A percentile compares a stretch with the other conserved stretches of the same genome.
Conservation (phyloP, 2,329 filamentous ascomycete species). For the Curvularia sp. region DNA sequence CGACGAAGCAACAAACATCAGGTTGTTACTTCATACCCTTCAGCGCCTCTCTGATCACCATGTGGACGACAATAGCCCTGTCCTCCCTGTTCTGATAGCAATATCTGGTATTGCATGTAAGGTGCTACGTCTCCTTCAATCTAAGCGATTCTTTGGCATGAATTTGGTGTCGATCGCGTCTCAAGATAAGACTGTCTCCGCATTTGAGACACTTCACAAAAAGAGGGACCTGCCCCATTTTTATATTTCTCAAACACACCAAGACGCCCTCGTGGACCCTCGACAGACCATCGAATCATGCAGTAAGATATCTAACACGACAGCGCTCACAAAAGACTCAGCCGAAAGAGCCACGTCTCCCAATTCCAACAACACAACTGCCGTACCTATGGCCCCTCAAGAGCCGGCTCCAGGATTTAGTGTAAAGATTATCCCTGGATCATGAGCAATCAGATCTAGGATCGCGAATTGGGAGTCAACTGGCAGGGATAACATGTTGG, state of each 20-base stretch:
- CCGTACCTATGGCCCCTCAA: no score
- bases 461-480: background rate
- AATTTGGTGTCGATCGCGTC: background rate
- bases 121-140: constrained; percentile 2
- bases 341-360: background rate
- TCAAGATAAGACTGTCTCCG: background rate
- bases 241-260: background rate
- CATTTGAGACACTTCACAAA: constrained; percentile 3
- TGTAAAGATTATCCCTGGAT: background rate
- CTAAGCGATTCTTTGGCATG: constrained; percentile 4
- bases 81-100: constrained; percentile 6
- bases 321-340: background rate
- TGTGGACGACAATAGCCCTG: background rate
- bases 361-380: no score
- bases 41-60: background rate
- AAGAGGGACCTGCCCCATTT: background rate
- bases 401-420: no score
- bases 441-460: background rate
- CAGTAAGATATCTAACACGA: no score
- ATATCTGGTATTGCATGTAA: constrained; percentile 5
- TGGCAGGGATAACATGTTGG: no score
- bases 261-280: background rate
- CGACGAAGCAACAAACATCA: constrained; percentile 2
- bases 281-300: background rate
- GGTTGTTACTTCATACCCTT: background rate